Conservation (phyloP, 169 alveolate genomes). For the Cardiosporidium cionae region DNA sequence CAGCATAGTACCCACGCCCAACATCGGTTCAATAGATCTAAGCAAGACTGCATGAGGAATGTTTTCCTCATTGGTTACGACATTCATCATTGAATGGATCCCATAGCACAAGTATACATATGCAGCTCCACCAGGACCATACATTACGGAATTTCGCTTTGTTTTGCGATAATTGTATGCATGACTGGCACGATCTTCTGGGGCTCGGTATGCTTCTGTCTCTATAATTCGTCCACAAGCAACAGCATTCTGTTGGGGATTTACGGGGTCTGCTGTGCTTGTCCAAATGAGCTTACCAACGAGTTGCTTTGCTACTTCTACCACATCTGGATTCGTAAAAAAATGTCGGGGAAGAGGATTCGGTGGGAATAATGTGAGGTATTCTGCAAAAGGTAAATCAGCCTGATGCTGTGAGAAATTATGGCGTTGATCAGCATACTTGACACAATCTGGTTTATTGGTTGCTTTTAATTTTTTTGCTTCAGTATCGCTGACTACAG, state of each 20-base stretch:
- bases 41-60: conserved; percentile 41
- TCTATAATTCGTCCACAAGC: background rate
- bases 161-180: conserved; percentile 35
- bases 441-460: too few relatives aligned
- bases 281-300: background rate
- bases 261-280: background rate
- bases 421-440: too few relatives aligned
- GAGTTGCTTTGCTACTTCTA: background rate
- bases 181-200: conserved; percentile 39
- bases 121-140: conserved; percentile 35
- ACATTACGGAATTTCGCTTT: conserved; percentile 32
- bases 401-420: too few relatives aligned
- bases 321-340: background rate
- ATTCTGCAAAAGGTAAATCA: too few relatives aligned
- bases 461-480: too few relatives aligned
- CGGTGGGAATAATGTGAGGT: too few relatives aligned
- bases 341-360: background rate
- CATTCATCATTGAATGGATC: conserved; percentile 33
- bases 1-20: background rate
- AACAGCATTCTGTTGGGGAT: background rate
- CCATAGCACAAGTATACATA: conserved; percentile 47
- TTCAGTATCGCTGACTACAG: too few relatives aligned
- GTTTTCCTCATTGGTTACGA: conserved; percentile 28
- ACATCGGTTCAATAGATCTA: conserved; percentile 34
- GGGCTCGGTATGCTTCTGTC: conserved; percentile 38